phyloP scores from a whole-genome alignment of 352 stramenopile species.

The Bremia lactucae region DNA sequence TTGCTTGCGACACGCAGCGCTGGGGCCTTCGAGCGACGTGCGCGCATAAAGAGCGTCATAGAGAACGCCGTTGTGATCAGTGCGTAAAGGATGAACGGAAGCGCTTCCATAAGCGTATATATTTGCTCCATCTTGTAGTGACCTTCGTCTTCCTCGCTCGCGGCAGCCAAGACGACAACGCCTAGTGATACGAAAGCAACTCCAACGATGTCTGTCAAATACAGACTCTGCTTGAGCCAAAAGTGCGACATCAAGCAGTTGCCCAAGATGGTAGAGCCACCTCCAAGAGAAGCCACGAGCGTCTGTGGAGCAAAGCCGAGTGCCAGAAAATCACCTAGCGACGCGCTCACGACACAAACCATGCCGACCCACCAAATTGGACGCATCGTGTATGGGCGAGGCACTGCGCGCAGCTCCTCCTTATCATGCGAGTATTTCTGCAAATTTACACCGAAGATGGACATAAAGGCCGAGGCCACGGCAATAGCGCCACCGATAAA shows the following conservation, averaged over 20 bases:
- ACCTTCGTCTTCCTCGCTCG: constrained; percentile 53
- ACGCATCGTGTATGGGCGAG: constrained; percentile 67
- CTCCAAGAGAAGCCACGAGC: constrained; percentile 70
- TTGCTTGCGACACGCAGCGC: constrained; percentile 52
- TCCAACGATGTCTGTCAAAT: constrained; percentile 74
- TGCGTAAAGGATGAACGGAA: constrained; percentile 77
- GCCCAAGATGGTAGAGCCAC: constrained; percentile 72
- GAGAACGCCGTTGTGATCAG: constrained; percentile 73
- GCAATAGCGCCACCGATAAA: constrained; percentile 66
- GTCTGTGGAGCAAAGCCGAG: constrained; percentile 83
- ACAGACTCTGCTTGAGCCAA: constrained; percentile 80
- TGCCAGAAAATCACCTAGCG: constrained; percentile 77
- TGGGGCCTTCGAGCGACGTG: constrained; percentile 66
- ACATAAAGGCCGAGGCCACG: constrained; percentile 61
- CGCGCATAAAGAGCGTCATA: constrained; percentile 76
- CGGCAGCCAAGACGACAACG: constrained; percentile 68
- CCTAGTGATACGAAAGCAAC: constrained; percentile 66
- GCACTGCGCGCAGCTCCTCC: constrained; percentile 58
- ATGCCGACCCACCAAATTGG: constrained; percentile 86
- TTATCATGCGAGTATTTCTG: constrained; percentile 87
- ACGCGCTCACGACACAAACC: constrained; percentile 71
- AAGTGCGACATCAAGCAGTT: constrained; percentile 82
- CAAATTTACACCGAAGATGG: constrained; percentile 87
- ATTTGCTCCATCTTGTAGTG: constrained; percentile 84
- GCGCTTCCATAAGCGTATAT: constrained; percentile 67